Base-by-base conservation (phyloP, 208 protist species). In the Crithidia thermophila region DNA sequence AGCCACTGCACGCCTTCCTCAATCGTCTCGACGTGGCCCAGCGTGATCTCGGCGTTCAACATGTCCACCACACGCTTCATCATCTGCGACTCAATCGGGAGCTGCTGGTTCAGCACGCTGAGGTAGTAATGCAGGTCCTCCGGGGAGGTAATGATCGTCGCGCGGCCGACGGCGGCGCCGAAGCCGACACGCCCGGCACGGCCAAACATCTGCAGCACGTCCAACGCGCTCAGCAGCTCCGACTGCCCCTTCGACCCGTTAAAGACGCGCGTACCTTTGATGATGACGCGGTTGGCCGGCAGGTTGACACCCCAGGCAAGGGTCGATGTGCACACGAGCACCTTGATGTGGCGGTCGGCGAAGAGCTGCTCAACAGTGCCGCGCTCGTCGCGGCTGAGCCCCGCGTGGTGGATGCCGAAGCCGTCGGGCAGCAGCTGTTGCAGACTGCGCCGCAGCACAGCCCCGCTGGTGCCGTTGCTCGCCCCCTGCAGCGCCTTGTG, bases 271-370 rank as follows among this genome's bases (percentile, higher is more conserved):
- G 99, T 99, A n/a, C 99, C 99, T 75, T 99, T 99, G 72, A 99
- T 99, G 64, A 99, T 99, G 20, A 99, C 99, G 11, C 94, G 97
- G 78, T 99, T 98, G 5, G 99, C 99, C 0, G 99, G 99, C 39
- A 99, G 63, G 84, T 99, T 99, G 2, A 99, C 99, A 75, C 99
- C 99, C 99, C 99, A 99, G n/a, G 99, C 99, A 1, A 99, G 88
- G 13, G 99, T 99, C 0, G 99, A 97, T 0, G 99, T 99, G 50
- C 96, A 99, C 9, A 99, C 95, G 2, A 99, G 85, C 4, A 99
- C 96, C 57, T 98, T 90, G 28, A 99, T 83, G 84, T 98, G 94
- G 16, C 96, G 77, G 9, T 91, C 89, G 0, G 73, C 91, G 79
- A 99, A 99, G n/a, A 99, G 86, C 45, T 94, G 82, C 81, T 99